phyloP scores from a whole-genome alignment of 2,329 filamentous ascomycete species.

The Botrytis deweyae region DNA sequence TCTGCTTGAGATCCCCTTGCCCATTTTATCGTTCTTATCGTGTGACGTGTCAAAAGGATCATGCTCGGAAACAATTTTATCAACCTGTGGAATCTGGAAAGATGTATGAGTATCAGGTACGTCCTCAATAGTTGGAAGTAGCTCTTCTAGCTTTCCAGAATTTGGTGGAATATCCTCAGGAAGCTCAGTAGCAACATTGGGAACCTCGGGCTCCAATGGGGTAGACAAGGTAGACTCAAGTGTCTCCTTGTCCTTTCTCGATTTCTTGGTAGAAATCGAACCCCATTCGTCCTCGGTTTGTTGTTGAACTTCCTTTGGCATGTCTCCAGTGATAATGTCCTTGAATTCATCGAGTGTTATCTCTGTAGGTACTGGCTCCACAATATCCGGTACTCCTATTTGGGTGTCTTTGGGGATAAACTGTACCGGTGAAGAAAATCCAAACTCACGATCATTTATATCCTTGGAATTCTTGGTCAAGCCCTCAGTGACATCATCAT shows the following conservation, averaged over 20 bases:
- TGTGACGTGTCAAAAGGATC: constrained; percentile 25
- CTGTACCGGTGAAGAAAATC: constrained; percentile 27
- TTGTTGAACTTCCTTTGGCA: constrained; percentile 20
- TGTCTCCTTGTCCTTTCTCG: constrained; percentile 28
- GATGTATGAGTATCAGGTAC: constrained; percentile 23
- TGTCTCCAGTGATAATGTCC: constrained; percentile 14
- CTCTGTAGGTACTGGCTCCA: constrained; percentile 19
- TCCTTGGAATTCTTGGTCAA: constrained; percentile 28
- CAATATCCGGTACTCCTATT: constrained; percentile 17
- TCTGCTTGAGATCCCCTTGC: constrained; percentile 27
- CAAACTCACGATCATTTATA: constrained; percentile 30
- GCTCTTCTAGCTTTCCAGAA: constrained; percentile 17
- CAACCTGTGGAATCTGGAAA: constrained; percentile 23
- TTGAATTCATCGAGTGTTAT: constrained; percentile 18
- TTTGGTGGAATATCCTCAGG: constrained; percentile 13
- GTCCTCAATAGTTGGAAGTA: constrained; percentile 17
- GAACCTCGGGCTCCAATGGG: constrained; percentile 22
- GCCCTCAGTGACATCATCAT: constrained; percentile 25
- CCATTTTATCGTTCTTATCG: constrained; percentile 29
- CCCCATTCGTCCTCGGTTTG: constrained; percentile 25
- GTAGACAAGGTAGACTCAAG: constrained; percentile 26
- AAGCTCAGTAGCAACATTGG: constrained; percentile 20
- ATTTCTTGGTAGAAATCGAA: constrained; percentile 25
- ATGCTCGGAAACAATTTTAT: constrained; percentile 12
- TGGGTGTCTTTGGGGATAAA: constrained; percentile 14